Conservation (phyloP, 345 rosid genomes). For the Lumnitzera littorea region DNA sequence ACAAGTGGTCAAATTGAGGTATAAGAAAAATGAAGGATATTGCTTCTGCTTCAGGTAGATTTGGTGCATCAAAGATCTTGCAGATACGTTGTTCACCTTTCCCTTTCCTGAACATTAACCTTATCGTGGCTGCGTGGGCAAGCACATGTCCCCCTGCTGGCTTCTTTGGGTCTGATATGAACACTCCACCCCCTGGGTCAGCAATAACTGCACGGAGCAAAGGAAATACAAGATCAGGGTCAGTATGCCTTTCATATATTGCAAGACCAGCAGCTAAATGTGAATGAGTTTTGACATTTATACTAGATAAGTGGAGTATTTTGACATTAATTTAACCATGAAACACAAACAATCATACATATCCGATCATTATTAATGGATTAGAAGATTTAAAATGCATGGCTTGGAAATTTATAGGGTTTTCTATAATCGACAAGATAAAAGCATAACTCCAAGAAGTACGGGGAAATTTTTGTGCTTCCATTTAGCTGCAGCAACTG, state of each 20-base stretch:
- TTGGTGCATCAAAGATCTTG: slow-evolving; percentile 94
- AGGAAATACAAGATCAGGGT: neutral
- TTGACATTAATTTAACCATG: no score
- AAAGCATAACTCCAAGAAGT: neutral
- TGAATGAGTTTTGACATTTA: no score
- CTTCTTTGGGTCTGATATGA: slow-evolving; percentile 85
- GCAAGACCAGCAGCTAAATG: no score
- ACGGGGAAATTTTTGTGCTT: neutral
- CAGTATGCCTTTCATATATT: neutral
- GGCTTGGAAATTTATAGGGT: no score
- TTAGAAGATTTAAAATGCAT: no score
- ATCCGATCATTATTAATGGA: no score
- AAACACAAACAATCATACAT: no score
- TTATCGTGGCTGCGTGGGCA: slow-evolving; percentile 77
- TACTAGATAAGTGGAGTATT: no score
- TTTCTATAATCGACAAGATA: no score
- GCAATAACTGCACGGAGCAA: slow-evolving; percentile 55
- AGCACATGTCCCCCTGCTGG: slow-evolving; percentile 93
- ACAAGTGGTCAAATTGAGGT: neutral
- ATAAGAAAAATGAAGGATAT: slow-evolving; percentile 44
- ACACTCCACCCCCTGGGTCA: slow-evolving; percentile 84
- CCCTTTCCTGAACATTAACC: slow-evolving; percentile 90
- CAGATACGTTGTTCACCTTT: slow-evolving; percentile 85
- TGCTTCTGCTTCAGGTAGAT: slow-evolving; percentile 87
- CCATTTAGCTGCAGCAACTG: no score